Conservation (phyloP, 2,329 filamentous ascomycete species). For the Talaromyces sp. region DNA sequence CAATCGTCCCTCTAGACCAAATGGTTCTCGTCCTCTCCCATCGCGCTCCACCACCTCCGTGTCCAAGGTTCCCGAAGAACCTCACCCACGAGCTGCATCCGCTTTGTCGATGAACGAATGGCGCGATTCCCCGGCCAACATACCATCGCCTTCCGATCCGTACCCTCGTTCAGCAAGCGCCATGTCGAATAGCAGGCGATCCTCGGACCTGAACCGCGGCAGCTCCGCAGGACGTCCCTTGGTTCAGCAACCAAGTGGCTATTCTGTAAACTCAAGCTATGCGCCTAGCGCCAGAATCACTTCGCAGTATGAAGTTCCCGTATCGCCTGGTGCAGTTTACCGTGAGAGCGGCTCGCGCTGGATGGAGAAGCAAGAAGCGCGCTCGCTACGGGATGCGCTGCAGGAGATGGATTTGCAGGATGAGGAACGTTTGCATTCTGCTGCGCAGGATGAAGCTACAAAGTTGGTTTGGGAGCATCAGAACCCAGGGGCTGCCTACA, state of each 20-base stretch:
- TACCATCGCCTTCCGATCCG: conserved; percentile 23
- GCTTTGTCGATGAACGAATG: conserved; percentile 40
- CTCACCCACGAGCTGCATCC: conserved; percentile 43
- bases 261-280: conserved; percentile 34
- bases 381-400: conserved; percentile 54
- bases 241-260: conserved; percentile 36
- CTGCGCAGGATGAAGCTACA: conserved; percentile 61
- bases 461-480: conserved; percentile 64
- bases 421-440: conserved; percentile 52
- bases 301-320: conserved; percentile 27
- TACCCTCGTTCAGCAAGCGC: conserved; percentile 40
- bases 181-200: conserved; percentile 38
- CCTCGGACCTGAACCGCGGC: conserved; percentile 28
- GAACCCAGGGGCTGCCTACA: conserved; percentile 50
- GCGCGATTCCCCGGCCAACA: conserved; percentile 21
- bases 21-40: conserved; percentile 59
- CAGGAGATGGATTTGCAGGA: conserved; percentile 58
- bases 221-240: conserved; percentile 35
- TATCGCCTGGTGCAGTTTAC: conserved; percentile 46
- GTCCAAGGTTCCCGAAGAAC: conserved; percentile 26
- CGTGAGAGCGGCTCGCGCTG: conserved; percentile 54
- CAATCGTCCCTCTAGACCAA: conserved; percentile 56
- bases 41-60: conserved; percentile 7
- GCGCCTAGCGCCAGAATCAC: conserved; percentile 35
- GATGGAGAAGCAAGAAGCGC: conserved; percentile 58